Conservation (phyloP, 2,329 filamentous ascomycete genomes). For the Tricladium varicosporioides region DNA sequence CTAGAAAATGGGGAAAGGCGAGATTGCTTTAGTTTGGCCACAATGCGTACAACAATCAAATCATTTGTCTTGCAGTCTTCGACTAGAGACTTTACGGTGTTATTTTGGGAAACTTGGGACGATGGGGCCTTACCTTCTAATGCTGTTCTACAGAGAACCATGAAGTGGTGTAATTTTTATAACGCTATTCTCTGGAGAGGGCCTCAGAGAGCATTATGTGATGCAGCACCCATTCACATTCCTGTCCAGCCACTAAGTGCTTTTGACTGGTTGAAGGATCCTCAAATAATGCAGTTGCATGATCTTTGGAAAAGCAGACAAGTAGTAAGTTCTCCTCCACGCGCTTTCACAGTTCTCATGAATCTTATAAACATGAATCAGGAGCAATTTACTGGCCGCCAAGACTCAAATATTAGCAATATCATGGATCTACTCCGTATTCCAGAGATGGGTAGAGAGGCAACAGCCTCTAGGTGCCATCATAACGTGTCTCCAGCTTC, state of each 20-base stretch:
- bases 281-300: slow-evolving; percentile 29
- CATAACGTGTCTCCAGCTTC: no score
- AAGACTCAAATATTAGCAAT: no score
- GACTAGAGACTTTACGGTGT: slow-evolving; percentile 31
- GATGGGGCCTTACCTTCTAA: slow-evolving; percentile 27
- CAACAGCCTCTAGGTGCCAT: no score
- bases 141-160: slow-evolving; percentile 32
- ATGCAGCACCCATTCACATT: slow-evolving; percentile 19
- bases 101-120: slow-evolving; percentile 33
- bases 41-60: slow-evolving; percentile 27
- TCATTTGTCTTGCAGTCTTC: slow-evolving; percentile 28
- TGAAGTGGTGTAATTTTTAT: slow-evolving; percentile 30
- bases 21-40: slow-evolving; percentile 42
- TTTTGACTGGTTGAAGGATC: slow-evolving; percentile 32
- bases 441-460: no score
- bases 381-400: no score
- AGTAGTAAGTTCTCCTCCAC: slow-evolving; percentile 9
- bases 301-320: slow-evolving; percentile 28
- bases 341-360: not conserved
- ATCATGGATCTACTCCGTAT: no score
- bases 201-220: no score
- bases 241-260: slow-evolving; percentile 26
- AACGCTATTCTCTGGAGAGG: slow-evolving; percentile 30
- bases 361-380: not conserved
- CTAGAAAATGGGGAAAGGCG: slow-evolving; percentile 39